Evolutionary conservation across 1,284 basidiomycete species (phyloP), one percentile per base, ranked within the genome.

Genomic region (Malassezia vespertilionis): DNA sequence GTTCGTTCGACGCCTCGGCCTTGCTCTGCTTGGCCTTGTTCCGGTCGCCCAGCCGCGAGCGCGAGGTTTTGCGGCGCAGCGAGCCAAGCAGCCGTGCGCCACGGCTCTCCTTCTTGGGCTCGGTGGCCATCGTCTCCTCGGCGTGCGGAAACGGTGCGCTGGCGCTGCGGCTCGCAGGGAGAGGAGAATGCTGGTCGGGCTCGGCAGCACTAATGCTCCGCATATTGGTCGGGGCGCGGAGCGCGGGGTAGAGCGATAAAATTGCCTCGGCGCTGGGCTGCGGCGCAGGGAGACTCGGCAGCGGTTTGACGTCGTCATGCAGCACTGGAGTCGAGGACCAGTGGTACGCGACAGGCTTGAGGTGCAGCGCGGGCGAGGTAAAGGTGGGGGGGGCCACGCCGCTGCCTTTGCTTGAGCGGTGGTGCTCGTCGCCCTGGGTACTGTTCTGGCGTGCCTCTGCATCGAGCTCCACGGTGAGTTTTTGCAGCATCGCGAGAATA

Each of bases 21-120:
- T 6, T 32, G 32, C 18, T 35, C 27, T 6, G 10, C 34, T 15
- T 23, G 21, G 27, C 24, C 9, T 10, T 10, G 18, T 14, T 15
- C 10, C 39, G 39, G 20, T 32, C 40, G n/a, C 20, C 15, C 23
- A 26, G 40, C 17, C 28, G 26, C 17, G 24, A 12, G 2, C 47
- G 47, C 23, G 52, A 54, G 12, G 52, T 40, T 26, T 54, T 54
- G 30, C 52, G 46, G 15, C 52, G 46, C 33, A 54, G 32, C 15
- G 52, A 54, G 37, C 47, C 52, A 20, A 49, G 39, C 14, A 54
- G 24, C 6, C 48, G 48, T 18, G 33, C 37, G 14, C 39, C 48
- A 6, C 42, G 36, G 9, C 33, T 31, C 18, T 51, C 44, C 10
- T 17, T 11, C 7, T 24, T 17, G 24, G 37, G 37, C 18, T 27